A percentile compares a stretch with the other conserved stretches of the same genome.
These are phyloP conservation scores for Sclerotinia subarctica DNA, from an alignment of 2,329 filamentous ascomycete species.

Conservation along the genomic window DNA sequence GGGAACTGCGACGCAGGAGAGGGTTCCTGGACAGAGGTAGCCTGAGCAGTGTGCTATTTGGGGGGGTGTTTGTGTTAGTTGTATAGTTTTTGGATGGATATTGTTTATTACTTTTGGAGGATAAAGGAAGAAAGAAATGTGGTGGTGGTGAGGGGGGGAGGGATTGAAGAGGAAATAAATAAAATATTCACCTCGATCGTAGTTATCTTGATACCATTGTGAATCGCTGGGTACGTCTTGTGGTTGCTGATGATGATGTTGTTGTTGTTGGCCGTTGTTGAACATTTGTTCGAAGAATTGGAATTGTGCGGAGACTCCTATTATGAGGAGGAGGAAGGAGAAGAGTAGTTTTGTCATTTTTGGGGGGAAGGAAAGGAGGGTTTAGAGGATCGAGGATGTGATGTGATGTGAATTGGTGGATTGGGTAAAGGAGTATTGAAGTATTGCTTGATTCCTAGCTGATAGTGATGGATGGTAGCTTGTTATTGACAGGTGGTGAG, in stretches of 20 bases:
- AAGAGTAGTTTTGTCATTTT: slow-evolving; percentile 36
- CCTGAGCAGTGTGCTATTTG: slow-evolving; percentile 76
- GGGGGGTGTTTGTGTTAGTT: background rate
- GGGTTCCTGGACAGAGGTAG: slow-evolving; percentile 90
- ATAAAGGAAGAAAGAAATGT: background rate
- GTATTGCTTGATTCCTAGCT: background rate
- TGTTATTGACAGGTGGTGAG: slow-evolving; percentile 21
- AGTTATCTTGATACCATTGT: slow-evolving; percentile 70
- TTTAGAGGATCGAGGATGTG: background rate
- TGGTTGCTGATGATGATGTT: slow-evolving; percentile 50
- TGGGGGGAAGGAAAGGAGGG: background rate
- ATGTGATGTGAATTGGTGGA: background rate
- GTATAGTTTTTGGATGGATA: too few species aligned
- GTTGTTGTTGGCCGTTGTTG: slow-evolving; percentile 52
- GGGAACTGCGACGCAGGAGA: slow-evolving; percentile 93
- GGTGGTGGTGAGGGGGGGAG: background rate
- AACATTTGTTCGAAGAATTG: slow-evolving; percentile 99
- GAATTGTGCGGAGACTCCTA: slow-evolving; percentile 72
- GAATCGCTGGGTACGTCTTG: slow-evolving; percentile 86
- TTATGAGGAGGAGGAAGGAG: slow-evolving; percentile 55
- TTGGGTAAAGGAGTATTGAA: background rate
- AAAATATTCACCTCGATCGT: slow-evolving; percentile 56
- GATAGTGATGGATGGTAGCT: background rate
- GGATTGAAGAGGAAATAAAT: background rate
- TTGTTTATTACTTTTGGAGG: background rate